These are phyloP conservation scores for Elsinoe arachidis DNA, from an alignment of 2,329 filamentous ascomycete genomes.

Conservation along the genomic window DNA sequence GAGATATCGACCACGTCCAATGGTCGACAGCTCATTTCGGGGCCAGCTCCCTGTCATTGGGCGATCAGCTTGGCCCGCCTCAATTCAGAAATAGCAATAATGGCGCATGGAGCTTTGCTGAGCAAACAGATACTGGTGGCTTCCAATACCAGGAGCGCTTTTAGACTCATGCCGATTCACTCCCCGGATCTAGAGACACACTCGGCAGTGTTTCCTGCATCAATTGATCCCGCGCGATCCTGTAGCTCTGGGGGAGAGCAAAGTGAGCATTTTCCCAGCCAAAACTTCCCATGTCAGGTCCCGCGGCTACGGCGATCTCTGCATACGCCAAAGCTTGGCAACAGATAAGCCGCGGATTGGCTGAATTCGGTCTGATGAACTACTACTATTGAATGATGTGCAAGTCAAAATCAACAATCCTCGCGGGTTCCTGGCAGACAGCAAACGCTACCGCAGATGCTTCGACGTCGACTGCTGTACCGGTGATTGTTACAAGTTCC, in stretches of 20 bases:
- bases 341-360: conserved; percentile 5
- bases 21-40: neutral
- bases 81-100: neutral
- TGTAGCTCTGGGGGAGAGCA: no score
- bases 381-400: neutral
- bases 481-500: neutral
- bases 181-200: no score
- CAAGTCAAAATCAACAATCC: neutral
- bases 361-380: neutral
- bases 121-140: neutral
- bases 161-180: no score
- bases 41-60: neutral
- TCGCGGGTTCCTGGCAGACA: neutral
- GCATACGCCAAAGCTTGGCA: conserved; percentile 7
- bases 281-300: neutral
- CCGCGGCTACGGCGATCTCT: conserved; percentile 4
- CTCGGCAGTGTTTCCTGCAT: no score
- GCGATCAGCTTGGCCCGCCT: neutral
- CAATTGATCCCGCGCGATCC: no score
- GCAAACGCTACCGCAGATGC: neutral
- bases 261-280: no score
- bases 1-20: neutral
- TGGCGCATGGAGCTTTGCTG: no score
- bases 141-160: neutral
- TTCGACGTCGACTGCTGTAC: neutral